Conservation (phyloP, 2,329 filamentous ascomycete species). For the Cladobotryum mycophilum region DNA sequence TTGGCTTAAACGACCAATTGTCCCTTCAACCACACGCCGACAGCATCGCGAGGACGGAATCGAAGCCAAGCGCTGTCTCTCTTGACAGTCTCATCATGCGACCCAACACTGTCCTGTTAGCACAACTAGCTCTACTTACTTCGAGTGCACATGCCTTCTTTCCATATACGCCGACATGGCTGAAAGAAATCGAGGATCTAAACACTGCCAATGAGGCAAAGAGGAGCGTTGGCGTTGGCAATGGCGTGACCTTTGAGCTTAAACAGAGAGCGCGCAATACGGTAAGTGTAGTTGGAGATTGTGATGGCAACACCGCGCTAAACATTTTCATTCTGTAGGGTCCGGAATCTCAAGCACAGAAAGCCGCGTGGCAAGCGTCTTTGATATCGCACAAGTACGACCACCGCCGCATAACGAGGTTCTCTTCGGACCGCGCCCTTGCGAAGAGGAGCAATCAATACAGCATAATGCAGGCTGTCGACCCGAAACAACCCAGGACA, state of each 20-base stretch:
- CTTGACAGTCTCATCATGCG: slow-evolving; percentile 32
- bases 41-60: not conserved
- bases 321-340: slow-evolving; percentile 20
- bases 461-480: slow-evolving; percentile 38
- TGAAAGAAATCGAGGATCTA: slow-evolving; percentile 22
- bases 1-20: not conserved
- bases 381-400: slow-evolving; percentile 13
- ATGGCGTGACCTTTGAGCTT: slow-evolving; percentile 35
- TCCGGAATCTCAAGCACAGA: slow-evolving; percentile 25
- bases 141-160: slow-evolving; percentile 42
- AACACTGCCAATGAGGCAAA: slow-evolving; percentile 16
- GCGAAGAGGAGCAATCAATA: slow-evolving; percentile 41
- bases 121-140: slow-evolving; percentile 44
- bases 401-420: not conserved
- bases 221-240: slow-evolving; percentile 16
- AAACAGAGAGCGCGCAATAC: slow-evolving; percentile 25
- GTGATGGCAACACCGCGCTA: not conserved
- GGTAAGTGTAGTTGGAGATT: slow-evolving; percentile 1
- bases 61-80: not conserved
- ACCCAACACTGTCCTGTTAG: slow-evolving; percentile 27
- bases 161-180: slow-evolving; percentile 37
- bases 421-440: slow-evolving; percentile 10
- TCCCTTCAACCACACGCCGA: not conserved
- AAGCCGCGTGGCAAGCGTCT: slow-evolving; percentile 27
- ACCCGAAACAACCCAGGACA: slow-evolving; percentile 41